Evolutionary conservation across 768 basidiomycete species (phyloP), one percentile per base, ranked within the genome.

Genomic region (Boletus pseudo-olivaceus): DNA sequence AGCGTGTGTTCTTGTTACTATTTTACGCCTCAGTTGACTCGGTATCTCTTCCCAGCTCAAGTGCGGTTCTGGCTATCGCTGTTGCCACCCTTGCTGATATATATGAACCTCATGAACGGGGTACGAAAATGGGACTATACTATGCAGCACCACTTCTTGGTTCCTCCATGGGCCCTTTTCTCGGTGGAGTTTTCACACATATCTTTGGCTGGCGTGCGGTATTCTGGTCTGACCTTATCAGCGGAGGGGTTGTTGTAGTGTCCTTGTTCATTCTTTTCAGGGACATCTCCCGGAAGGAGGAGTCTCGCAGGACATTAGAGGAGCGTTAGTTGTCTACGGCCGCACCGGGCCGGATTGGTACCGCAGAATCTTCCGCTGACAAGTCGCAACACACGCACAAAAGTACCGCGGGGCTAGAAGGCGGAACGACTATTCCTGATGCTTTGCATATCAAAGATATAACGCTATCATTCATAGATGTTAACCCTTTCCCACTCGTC

Each of bases 71-170:
- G 53, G 69, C 84, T 0, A 82, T 92, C 44, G 90, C 89, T 11
- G 88, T 87, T 1, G 88, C 87, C 5, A 88, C 88, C 0, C 75
- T 92, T 4, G 87, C 89, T 4, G 90, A 91, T 65, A 84, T 91
- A 17, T 91, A 82, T 60, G 89, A 91, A 29, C 82, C 88, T 0
- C 73, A 76, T n/a, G 85, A 90, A 62, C 76, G 90, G n/a, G 90
- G 90, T 4, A 81, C 79, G 9, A 88, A 83, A 76, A 86, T 93
- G 80, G 91, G 92, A 0, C 75, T 92, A 20, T 93, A 85, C 67
- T 93, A 92, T 66, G 82, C 84, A 4, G 85, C 90, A 5, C 90
- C 89, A 0, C 78, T 92, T 7, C 79, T 93, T 5, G 91, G 89
- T 1, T 78, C 80, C 2, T 78, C 78, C 2, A 48, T 88, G 0